These are phyloP conservation scores for Herpetomonas muscarum DNA, from an alignment of 208 protist species.

Conservation along the genomic window DNA sequence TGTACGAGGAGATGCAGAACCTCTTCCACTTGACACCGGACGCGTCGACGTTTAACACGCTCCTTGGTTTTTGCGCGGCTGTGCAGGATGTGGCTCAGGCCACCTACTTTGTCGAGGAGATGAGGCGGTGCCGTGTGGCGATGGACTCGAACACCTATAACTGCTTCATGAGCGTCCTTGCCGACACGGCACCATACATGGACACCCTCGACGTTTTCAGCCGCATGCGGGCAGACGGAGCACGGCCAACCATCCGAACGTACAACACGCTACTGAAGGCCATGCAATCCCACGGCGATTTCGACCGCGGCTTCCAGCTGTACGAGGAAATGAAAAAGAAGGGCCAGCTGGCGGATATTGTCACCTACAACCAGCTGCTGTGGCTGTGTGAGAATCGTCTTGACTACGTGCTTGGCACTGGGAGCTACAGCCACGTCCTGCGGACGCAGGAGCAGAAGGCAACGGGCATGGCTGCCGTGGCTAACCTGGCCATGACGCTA, in stretches of 20 bases:
- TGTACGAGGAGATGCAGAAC: conserved; percentile 85
- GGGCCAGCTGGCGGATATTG: conserved; percentile 77
- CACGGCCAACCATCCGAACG: conserved; percentile 68
- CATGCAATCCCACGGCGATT: conserved; percentile 67
- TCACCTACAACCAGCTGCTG: conserved; percentile 90
- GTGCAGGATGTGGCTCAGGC: conserved; percentile 85
- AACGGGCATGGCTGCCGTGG: conserved; percentile 49
- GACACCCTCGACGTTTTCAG: conserved; percentile 78
- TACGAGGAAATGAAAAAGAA: conserved; percentile 90
- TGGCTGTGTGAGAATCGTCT: conserved; percentile 73
- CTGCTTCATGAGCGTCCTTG: conserved; percentile 87
- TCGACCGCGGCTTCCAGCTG: conserved; percentile 85
- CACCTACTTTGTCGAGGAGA: conserved; percentile 85
- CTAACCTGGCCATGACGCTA: conserved; percentile 65
- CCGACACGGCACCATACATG: conserved; percentile 74
- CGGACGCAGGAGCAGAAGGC: conserved; percentile 61
- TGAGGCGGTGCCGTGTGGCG: conserved; percentile 64
- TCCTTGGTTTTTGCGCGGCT: conserved; percentile 88
- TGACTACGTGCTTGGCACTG: conserved; percentile 69
- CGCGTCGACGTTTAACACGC: conserved; percentile 78
- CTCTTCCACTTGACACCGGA: conserved; percentile 74
- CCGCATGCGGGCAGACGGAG: conserved; percentile 46
- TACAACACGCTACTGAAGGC: conserved; percentile 89
- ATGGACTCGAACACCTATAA: conserved; percentile 90
- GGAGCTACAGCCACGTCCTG: conserved; percentile 25